Conservation (phyloP, 129 eudicot genomes). For the Cynara cardunculus region DNA sequence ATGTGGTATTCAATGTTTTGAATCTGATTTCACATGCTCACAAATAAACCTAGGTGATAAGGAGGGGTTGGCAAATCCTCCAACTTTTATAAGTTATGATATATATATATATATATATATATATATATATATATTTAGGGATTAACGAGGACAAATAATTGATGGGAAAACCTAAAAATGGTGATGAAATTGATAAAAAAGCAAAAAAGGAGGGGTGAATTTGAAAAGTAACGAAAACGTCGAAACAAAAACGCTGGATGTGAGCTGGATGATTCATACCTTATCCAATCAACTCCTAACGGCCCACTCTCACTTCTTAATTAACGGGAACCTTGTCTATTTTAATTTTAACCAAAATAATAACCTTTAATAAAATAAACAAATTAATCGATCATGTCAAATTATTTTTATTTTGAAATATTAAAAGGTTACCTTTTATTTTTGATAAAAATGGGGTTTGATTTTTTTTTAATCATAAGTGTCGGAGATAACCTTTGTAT, state of each 20-base stretch:
- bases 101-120: too few relatives aligned
- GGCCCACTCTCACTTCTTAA: neutral
- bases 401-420: too few relatives aligned
- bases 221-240: neutral
- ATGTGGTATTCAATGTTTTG: neutral
- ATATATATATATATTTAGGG: neutral
- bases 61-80: neutral
- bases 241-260: conserved; percentile 20
- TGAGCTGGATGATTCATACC: conserved; percentile 41
- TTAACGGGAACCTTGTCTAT: neutral
- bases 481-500: too few relatives aligned
- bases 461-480: too few relatives aligned
- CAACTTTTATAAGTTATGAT: neutral
- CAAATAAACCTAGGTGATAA: too few relatives aligned
- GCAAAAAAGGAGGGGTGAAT: conserved; percentile 4
- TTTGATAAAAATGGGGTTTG: too few relatives aligned
- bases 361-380: too few relatives aligned
- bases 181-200: conserved; percentile 1
- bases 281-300: conserved; percentile 23
- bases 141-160: neutral
- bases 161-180: conserved; percentile 6
- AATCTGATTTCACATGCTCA: too few relatives aligned
- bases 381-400: too few relatives aligned
- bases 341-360: too few relatives aligned
- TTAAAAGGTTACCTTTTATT: too few relatives aligned